Evolutionary conservation across 2,329 filamentous ascomycete genomes (phyloP).

Genomic region (Stemphylium beticola): DNA sequence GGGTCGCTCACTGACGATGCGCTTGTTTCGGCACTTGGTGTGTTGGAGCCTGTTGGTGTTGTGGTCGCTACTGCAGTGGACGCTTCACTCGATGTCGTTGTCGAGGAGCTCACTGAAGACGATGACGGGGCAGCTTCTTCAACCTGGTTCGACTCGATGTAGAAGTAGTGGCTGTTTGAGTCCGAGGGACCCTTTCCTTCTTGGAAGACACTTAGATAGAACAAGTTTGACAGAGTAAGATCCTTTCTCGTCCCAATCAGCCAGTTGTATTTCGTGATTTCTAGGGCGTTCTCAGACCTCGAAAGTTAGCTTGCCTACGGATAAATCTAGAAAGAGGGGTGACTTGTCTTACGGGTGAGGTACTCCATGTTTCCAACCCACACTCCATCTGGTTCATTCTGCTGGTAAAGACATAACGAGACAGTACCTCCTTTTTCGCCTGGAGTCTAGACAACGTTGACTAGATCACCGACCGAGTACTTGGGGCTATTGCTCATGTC

Average conservation of each 20-base stretch:
- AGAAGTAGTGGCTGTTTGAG: constrained; percentile 9
- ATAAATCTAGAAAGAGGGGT: background rate
- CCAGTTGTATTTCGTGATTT: constrained; percentile 6
- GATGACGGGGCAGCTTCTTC: background rate
- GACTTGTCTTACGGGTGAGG: constrained; percentile 5
- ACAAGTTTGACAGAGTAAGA: constrained; percentile 10
- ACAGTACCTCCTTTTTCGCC: background rate
- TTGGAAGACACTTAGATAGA: constrained; percentile 11
- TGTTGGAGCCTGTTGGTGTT: background rate
- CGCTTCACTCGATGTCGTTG: background rate
- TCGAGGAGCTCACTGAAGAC: background rate
- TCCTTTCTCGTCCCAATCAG: constrained; percentile 10
- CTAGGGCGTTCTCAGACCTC: constrained; percentile 1
- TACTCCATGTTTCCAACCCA: constrained; percentile 7
- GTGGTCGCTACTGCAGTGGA: background rate
- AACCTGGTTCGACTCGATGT: background rate
- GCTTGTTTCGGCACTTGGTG: background rate
- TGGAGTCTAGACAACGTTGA: constrained; percentile 2
- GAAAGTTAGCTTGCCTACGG: background rate
- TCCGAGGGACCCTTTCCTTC: background rate
- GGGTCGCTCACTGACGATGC: background rate
- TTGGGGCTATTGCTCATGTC: background rate
- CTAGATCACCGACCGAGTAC: background rate
- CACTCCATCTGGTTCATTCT: background rate
- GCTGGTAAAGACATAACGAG: constrained; percentile 10